Conservation (phyloP, 192 early-diverging fungal species). For the Coemansia sp. region DNA sequence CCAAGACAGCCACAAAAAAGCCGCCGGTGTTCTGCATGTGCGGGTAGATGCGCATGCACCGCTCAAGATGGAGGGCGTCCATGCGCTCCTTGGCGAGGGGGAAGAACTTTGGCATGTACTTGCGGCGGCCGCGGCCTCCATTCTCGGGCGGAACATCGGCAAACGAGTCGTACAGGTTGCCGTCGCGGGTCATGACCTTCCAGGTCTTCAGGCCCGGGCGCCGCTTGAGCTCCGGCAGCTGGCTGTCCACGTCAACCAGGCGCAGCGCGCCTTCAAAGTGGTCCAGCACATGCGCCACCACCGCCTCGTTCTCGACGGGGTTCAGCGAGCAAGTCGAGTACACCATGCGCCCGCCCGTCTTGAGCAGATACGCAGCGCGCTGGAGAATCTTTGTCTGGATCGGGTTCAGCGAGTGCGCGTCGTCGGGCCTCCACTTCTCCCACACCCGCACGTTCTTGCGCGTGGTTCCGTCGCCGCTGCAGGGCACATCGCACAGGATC, state of each 20-base stretch:
- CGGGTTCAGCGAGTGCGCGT: constrained; percentile 79
- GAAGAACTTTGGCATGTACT: constrained; percentile 61
- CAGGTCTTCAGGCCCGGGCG: constrained; percentile 80
- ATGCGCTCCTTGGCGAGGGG: constrained; percentile 59
- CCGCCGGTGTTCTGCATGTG: constrained; percentile 95
- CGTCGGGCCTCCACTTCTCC: constrained; percentile 78
- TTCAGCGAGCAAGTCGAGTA: constrained; percentile 99
- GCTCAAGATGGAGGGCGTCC: constrained; percentile 62
- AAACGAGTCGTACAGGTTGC: constrained; percentile 55
- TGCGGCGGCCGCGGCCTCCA: constrained; percentile 39
- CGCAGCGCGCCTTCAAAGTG: constrained; percentile 67
- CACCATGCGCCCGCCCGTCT: constrained; percentile 89
- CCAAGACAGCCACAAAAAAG: constrained; percentile 96
- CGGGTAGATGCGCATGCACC: constrained; percentile 89
- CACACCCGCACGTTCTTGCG: constrained; percentile 95
- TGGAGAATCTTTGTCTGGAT: constrained; percentile 85
- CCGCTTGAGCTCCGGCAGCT: constrained; percentile 79
- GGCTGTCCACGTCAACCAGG: constrained; percentile 82
- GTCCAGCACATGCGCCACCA: constrained; percentile 81
- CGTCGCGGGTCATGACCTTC: constrained; percentile 84
- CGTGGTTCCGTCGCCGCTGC: constrained; percentile 96
- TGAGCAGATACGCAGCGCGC: constrained; percentile 84
- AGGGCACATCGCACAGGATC: constrained; percentile 96
- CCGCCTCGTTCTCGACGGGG: constrained; percentile 96
- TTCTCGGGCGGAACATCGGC: constrained; percentile 41